Evolutionary conservation across 257 asterid species (phyloP).

Genomic region (Plantago ovata): DNA sequence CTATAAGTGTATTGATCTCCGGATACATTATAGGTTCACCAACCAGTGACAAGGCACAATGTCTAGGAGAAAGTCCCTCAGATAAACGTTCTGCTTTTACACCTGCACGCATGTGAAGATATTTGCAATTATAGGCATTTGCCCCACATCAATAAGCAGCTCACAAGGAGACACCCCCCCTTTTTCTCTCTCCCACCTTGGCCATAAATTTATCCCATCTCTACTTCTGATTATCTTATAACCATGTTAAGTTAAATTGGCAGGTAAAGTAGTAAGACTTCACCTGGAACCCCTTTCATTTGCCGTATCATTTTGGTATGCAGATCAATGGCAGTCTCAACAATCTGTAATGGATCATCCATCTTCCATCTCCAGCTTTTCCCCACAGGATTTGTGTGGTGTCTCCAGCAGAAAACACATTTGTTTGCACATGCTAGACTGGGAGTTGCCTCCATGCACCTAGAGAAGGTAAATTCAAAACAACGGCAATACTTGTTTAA

Average conservation of each 20-base stretch:
- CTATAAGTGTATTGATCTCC: conserved; percentile 80
- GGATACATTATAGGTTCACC: conserved; percentile 99
- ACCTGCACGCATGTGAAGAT: conserved; percentile 46
- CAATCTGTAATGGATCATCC: conserved; percentile 92
- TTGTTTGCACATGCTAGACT: conserved; percentile 99
- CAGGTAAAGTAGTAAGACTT: conserved; percentile 7
- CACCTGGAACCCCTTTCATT: conserved; percentile 99
- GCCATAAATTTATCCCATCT: no score
- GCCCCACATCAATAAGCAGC: conserved; percentile 8
- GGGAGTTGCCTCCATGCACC: conserved; percentile 99
- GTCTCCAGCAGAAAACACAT: conserved; percentile 99
- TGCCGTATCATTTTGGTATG: conserved; percentile 92
- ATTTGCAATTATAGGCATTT: conserved; percentile 22
- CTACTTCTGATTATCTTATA: no score
- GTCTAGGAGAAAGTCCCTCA: conserved; percentile 96
- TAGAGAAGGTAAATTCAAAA: conserved; percentile 24
- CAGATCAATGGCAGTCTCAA: conserved; percentile 76
- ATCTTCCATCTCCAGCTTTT: conserved; percentile 98
- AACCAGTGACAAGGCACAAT: conserved; percentile 96
- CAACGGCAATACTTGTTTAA: not conserved
- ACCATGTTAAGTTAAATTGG: not conserved
- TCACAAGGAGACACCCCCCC: no score
- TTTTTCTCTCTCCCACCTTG: no score
- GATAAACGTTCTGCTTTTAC: conserved; percentile 77
- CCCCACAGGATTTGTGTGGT: conserved; percentile 97